These are phyloP conservation scores for Peronospora destructor DNA, from an alignment of 352 stramenopile genomes.

Conservation along the genomic window DNA sequence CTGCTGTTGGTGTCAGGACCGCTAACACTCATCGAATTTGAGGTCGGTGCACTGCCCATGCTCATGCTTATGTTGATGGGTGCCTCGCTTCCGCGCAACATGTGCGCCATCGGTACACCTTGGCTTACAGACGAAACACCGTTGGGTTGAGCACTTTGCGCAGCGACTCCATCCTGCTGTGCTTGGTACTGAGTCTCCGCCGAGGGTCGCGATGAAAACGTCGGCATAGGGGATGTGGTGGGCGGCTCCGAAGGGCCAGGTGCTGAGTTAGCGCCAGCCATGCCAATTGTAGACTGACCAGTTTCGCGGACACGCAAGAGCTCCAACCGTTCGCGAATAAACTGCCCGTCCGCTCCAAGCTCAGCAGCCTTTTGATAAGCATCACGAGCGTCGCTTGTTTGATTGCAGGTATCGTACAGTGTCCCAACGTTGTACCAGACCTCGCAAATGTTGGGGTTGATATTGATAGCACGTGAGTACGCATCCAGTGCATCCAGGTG, in stretches of 20 bases:
- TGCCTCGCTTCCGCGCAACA: conserved; percentile 42
- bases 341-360: conserved; percentile 73
- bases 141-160: conserved; percentile 27
- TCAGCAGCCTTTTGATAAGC: conserved; percentile 87
- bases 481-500: conserved; percentile 83
- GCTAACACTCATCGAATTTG: conserved; percentile 33
- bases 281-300: conserved; percentile 73
- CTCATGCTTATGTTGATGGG: conserved; percentile 43
- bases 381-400: conserved; percentile 82
- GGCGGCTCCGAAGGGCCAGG: conserved; percentile 72
- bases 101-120: conserved; percentile 45
- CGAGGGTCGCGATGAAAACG: conserved; percentile 63
- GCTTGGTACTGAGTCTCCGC: conserved; percentile 54
- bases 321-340: conserved; percentile 78
- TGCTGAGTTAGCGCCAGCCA: conserved; percentile 74
- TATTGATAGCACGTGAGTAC: conserved; percentile 86
- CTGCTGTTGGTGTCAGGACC: conserved; percentile 40
- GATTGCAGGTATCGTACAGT: conserved; percentile 87
- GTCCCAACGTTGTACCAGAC: conserved; percentile 90
- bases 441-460: conserved; percentile 88
- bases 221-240: conserved; percentile 82
- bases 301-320: conserved; percentile 71
- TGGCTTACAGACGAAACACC: conserved; percentile 26
- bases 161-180: conserved; percentile 30
- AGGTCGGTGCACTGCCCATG: conserved; percentile 38